Evolutionary conservation across 139 green algal genomes (phyloP).

Genomic region (Chlamydomonas eustigma): DNA sequence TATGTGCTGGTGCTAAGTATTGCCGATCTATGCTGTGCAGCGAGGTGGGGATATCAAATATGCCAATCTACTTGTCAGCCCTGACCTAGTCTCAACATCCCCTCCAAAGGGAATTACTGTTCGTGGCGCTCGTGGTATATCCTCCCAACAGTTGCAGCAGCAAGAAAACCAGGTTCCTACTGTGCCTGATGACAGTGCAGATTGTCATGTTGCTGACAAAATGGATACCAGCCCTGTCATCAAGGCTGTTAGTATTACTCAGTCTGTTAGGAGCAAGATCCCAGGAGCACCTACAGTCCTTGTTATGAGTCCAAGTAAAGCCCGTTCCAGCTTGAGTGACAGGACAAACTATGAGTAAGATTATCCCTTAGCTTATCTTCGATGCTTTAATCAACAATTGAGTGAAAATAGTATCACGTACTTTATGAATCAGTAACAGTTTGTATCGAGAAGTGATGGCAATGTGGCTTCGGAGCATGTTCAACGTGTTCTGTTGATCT

Average conservation of each 20-base stretch:
- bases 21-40: background rate
- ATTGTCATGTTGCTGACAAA: background rate
- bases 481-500: too few relatives aligned
- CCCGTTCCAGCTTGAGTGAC: background rate
- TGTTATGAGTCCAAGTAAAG: background rate
- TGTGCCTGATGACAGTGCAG: too few relatives aligned
- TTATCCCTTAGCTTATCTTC: too few relatives aligned
- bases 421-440: too few relatives aligned
- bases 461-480: too few relatives aligned
- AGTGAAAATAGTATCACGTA: too few relatives aligned
- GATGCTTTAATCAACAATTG: too few relatives aligned
- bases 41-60: constrained; percentile 3
- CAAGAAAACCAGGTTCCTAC: too few relatives aligned
- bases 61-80: background rate
- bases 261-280: background rate
- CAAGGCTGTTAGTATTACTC: background rate
- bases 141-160: too few relatives aligned
- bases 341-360: background rate
- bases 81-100: background rate
- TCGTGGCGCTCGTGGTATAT: background rate
- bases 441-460: too few relatives aligned
- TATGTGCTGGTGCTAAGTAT: too few relatives aligned
- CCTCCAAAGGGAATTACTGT: background rate
- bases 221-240: background rate
- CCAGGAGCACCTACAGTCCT: background rate